These are phyloP conservation scores for Chimonanthus salicifolius DNA, from an alignment of 164 flowering plant genomes.

Conservation along the genomic window DNA sequence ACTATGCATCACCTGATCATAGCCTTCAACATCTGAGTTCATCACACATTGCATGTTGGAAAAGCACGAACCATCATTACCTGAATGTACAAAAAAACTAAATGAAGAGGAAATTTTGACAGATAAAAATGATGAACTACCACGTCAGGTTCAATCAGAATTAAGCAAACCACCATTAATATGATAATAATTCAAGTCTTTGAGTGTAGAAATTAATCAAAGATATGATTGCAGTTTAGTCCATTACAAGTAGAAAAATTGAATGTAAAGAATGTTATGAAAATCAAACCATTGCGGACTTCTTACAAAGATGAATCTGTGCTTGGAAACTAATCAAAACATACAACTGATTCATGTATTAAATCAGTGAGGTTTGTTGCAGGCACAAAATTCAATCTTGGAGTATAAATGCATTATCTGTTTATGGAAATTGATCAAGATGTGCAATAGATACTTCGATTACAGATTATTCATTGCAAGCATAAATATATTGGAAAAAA, in stretches of 20 bases:
- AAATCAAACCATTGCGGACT: neutral
- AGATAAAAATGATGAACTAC: neutral
- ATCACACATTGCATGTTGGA: conserved; percentile 97
- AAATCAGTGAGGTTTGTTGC: too few relatives aligned
- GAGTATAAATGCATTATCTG: too few relatives aligned
- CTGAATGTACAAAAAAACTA: conserved; percentile 22
- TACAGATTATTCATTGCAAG: too few relatives aligned
- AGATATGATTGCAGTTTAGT: neutral
- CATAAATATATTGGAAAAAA: too few relatives aligned
- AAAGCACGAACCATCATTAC: conserved; percentile 97
- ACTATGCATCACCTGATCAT: conserved; percentile 63
- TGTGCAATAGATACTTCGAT: too few relatives aligned
- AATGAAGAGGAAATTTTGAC: neutral
- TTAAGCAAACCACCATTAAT: neutral
- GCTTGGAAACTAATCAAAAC: too few relatives aligned
- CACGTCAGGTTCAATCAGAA: neutral
- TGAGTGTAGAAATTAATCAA: neutral
- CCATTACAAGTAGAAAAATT: neutral
- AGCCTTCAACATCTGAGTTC: conserved; percentile 77
- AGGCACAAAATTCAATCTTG: too few relatives aligned
- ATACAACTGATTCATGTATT: too few relatives aligned
- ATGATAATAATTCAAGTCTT: neutral
- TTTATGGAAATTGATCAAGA: too few relatives aligned
- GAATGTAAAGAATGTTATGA: neutral
- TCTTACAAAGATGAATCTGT: too few relatives aligned